phyloP scores from a whole-genome alignment of 805 yeast genomes.

The Saturnispora saitoi region DNA sequence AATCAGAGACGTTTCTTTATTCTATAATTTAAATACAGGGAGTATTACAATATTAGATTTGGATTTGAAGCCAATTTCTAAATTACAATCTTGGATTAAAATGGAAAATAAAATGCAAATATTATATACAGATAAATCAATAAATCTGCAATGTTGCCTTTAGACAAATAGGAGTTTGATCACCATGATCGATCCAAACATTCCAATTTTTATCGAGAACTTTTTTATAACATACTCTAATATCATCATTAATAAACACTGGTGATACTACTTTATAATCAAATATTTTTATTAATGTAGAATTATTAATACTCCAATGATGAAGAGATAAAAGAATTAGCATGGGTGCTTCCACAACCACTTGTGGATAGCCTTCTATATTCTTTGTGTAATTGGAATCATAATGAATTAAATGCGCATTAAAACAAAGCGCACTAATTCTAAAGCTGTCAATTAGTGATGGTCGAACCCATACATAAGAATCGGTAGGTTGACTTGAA shows the following conservation, averaged over 20 bases:
- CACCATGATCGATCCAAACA: conserved; percentile 23
- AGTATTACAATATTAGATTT: conserved; percentile 35
- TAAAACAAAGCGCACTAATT: conserved; percentile 70
- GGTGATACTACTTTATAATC: conserved; percentile 45
- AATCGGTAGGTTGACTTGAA: conserved; percentile 13
- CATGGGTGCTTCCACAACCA: conserved; percentile 78
- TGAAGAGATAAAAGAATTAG: conserved; percentile 51
- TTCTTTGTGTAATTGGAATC: conserved; percentile 44
- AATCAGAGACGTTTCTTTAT: conserved; percentile 43
- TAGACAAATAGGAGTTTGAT: conserved; percentile 11
- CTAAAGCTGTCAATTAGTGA: conserved; percentile 42
- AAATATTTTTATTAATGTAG: conserved; percentile 20
- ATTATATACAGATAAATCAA: conserved; percentile 5
- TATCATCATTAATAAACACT: conserved; percentile 34
- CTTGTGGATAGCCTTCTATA: conserved; percentile 50
- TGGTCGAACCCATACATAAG: conserved; percentile 28
- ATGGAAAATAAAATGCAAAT: conserved; percentile 19
- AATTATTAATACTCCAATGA: conserved; percentile 27
- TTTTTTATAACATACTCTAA: conserved; percentile 22
- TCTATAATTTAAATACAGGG: conserved; percentile 30
- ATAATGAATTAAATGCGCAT: conserved; percentile 79
- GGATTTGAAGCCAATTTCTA: conserved; percentile 38
- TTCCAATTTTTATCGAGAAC: conserved; percentile 9
- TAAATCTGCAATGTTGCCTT: conserved; percentile 12
- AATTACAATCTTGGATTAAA: conserved; percentile 37